phyloP scores from a whole-genome alignment of 2,329 filamentous ascomycete genomes.

The Dichotomopilus funicola region DNA sequence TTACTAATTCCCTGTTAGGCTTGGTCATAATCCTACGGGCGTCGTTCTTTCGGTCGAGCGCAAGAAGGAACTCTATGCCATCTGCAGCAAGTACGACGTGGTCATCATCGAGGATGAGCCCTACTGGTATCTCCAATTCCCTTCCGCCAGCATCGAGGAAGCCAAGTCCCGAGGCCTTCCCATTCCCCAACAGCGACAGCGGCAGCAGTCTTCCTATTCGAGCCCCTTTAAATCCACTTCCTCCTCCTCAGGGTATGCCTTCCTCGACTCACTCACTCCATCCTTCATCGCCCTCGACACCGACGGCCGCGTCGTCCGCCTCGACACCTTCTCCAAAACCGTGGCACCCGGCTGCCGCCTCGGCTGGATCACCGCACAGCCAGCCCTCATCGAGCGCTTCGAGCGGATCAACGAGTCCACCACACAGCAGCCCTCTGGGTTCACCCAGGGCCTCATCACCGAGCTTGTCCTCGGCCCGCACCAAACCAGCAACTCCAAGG shows the following conservation, averaged over 20 bases:
- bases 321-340: constrained; percentile 93
- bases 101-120: constrained; percentile 92
- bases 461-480: constrained; percentile 6
- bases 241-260: constrained; percentile 58
- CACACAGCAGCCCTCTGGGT: constrained; percentile 82
- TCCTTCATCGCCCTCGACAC: constrained; percentile 76
- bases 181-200: too few relatives aligned
- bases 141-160: constrained; percentile 54
- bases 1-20: constrained; percentile 6
- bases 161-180: constrained; percentile 41
- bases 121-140: constrained; percentile 92
- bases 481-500: background rate
- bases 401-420: constrained; percentile 62
- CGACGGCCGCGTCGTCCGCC: constrained; percentile 78
- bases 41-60: constrained; percentile 57
- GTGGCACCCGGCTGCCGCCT: constrained; percentile 83
- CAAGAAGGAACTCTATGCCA: constrained; percentile 68
- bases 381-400: constrained; percentile 67
- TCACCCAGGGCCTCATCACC: constrained; percentile 65
- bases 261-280: constrained; percentile 75
- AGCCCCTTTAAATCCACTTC: constrained; percentile 20
- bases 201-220: constrained; percentile 27
- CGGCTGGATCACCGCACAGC: constrained; percentile 85
- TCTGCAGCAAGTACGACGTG: constrained; percentile 80
- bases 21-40: constrained; percentile 26